phyloP scores from a whole-genome alignment of 75 land plant species.

The Pinus albicaulis region DNA sequence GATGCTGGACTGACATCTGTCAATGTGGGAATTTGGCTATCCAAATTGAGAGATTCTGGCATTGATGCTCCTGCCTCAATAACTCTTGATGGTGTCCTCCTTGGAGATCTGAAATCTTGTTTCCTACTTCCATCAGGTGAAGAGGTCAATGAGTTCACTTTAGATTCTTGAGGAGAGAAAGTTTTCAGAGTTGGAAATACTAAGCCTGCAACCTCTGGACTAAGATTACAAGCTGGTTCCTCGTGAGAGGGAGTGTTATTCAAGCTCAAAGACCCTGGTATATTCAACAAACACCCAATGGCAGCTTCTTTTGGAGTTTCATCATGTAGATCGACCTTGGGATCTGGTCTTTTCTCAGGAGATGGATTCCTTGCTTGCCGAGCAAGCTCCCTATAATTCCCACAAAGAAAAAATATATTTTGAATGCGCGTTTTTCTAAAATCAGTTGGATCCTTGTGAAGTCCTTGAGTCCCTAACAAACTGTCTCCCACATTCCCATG shows the following conservation, averaged over 20 bases:
- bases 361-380: constrained; percentile 16
- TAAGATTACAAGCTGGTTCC: background rate
- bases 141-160: background rate
- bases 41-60: background rate
- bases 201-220: constrained; percentile 14
- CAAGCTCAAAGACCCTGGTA: background rate
- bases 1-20: background rate
- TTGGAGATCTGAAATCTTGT: background rate
- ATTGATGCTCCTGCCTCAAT: background rate
- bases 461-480: background rate
- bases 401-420: constrained; percentile 91
- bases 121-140: background rate
- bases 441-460: constrained; percentile 28
- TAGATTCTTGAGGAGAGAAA: background rate
- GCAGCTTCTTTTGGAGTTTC: background rate
- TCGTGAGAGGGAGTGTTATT: background rate
- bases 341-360: background rate
- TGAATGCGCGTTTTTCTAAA: constrained; percentile 72
- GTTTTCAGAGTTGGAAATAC: constrained; percentile 1
- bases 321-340: background rate
- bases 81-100: background rate
- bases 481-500: background rate
- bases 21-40: background rate
- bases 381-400: constrained; percentile 76
- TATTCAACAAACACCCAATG: too few relatives aligned